These are phyloP conservation scores for Candida tallmaniae DNA, from an alignment of 805 yeast species.

Conservation along the genomic window DNA sequence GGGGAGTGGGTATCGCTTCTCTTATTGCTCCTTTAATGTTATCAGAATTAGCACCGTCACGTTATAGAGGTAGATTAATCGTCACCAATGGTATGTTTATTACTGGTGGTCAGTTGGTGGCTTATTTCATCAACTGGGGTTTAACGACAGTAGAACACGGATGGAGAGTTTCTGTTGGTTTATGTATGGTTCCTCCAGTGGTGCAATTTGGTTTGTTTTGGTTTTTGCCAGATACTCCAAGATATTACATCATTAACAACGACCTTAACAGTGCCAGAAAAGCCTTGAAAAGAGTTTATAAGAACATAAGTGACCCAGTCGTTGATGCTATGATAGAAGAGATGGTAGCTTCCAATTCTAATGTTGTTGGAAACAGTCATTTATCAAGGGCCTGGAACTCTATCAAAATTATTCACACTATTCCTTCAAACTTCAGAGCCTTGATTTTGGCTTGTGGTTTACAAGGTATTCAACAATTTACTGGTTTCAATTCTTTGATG, in stretches of 20 bases:
- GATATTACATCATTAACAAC: conserved; percentile 76
- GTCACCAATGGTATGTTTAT: conserved; percentile 84
- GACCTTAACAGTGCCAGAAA: conserved; percentile 57
- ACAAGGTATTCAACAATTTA: conserved; percentile 95
- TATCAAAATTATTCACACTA: conserved; percentile 56
- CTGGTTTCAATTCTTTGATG: conserved; percentile 95
- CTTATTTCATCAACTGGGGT: conserved; percentile 93
- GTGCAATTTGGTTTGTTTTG: conserved; percentile 70
- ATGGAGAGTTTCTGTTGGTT: conserved; percentile 90
- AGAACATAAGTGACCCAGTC: conserved; percentile 56
- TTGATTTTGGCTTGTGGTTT: conserved; percentile 85
- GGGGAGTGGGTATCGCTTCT: conserved; percentile 95
- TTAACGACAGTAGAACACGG: conserved; percentile 69
- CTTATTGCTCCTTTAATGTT: conserved; percentile 91
- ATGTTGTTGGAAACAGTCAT: conserved; percentile 38
- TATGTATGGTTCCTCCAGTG: conserved; percentile 83
- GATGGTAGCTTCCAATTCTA: conserved; percentile 44
- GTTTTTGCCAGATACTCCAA: conserved; percentile 94
- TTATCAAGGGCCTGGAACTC: conserved; percentile 54
- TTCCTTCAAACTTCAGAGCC: conserved; percentile 83
- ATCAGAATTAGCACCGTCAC: conserved; percentile 87
- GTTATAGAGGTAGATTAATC: conserved; percentile 86
- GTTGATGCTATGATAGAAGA: conserved; percentile 68
- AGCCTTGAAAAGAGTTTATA: conserved; percentile 62
- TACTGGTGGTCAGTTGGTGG: conserved; percentile 93